Conservation (phyloP, 2,329 filamentous ascomycete genomes). For the Aspergillus sp. region DNA sequence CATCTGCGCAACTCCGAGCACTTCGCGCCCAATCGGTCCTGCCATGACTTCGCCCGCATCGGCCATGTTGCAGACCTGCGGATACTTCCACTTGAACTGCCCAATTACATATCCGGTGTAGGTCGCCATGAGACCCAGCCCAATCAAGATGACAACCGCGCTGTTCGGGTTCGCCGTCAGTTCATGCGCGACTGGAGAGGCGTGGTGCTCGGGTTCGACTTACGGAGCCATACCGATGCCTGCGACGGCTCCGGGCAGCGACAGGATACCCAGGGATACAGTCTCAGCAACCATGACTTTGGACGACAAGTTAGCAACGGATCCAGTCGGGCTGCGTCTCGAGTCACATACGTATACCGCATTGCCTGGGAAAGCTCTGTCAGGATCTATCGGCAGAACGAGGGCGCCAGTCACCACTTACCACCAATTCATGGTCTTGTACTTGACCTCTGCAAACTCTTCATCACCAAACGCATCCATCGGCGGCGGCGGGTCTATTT, state of each 20-base stretch:
- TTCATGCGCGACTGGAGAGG: too few species aligned
- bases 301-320: constrained; percentile 1
- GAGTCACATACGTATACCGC: constrained; percentile 27
- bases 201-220: too few species aligned
- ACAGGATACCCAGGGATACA: constrained; percentile 48
- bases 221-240: constrained; percentile 45
- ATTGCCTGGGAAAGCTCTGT: constrained; percentile 35
- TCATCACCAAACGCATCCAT: constrained; percentile 34
- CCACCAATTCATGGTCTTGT: constrained; percentile 43
- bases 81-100: constrained; percentile 48
- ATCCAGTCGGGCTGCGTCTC: not conserved
- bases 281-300: constrained; percentile 51
- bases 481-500: constrained; percentile 7
- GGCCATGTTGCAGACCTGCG: constrained; percentile 55
- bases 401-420: constrained; percentile 5
- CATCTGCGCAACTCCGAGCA: constrained; percentile 53
- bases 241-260: constrained; percentile 45
- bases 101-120: constrained; percentile 54
- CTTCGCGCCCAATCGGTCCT: constrained; percentile 52
- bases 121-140: constrained; percentile 47
- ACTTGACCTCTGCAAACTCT: constrained; percentile 38
- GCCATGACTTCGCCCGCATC: constrained; percentile 56
- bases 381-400: too few species aligned
- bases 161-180: constrained; percentile 13
- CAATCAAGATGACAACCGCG: constrained; percentile 45